phyloP scores from a whole-genome alignment of 352 stramenopile genomes.

The Pythium dissimile region DNA sequence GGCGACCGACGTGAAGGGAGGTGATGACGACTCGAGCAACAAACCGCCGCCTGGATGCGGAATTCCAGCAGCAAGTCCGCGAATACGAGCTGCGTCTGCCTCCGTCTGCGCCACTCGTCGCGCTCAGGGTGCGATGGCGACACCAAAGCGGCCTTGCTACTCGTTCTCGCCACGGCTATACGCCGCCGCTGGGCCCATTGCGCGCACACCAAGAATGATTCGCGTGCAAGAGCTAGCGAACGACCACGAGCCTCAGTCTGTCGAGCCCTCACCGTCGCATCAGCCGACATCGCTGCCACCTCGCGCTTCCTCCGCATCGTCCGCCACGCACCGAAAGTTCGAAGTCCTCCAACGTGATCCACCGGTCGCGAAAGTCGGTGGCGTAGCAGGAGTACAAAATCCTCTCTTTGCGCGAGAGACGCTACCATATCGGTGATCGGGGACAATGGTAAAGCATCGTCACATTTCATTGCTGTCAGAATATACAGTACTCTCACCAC shows the following conservation, averaged over 20 bases:
- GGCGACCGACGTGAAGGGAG: neutral
- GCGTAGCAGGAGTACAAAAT: constrained; percentile 43
- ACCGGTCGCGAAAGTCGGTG: constrained; percentile 15
- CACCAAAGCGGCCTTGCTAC: constrained; percentile 33
- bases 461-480: constrained; percentile 19
- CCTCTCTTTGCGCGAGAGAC: constrained; percentile 37
- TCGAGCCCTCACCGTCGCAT: neutral
- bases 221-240: too few species aligned
- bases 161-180: constrained; percentile 35
- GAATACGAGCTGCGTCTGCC: constrained; percentile 29
- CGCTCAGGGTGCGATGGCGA: neutral
- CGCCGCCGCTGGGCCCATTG: neutral
- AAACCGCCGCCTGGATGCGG: neutral
- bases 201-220: too few species aligned
- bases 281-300: neutral
- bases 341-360: constrained; percentile 42
- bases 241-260: too few species aligned
- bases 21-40: neutral
- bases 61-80: constrained; percentile 17
- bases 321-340: constrained; percentile 33
- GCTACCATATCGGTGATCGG: constrained; percentile 60
- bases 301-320: neutral
- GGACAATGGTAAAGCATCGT: neutral
- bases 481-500: constrained; percentile 9
- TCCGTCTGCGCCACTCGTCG: constrained; percentile 24